These are phyloP conservation scores for Wickerhamiella musiphila DNA, from an alignment of 805 yeast genomes.

Conservation along the genomic window DNA sequence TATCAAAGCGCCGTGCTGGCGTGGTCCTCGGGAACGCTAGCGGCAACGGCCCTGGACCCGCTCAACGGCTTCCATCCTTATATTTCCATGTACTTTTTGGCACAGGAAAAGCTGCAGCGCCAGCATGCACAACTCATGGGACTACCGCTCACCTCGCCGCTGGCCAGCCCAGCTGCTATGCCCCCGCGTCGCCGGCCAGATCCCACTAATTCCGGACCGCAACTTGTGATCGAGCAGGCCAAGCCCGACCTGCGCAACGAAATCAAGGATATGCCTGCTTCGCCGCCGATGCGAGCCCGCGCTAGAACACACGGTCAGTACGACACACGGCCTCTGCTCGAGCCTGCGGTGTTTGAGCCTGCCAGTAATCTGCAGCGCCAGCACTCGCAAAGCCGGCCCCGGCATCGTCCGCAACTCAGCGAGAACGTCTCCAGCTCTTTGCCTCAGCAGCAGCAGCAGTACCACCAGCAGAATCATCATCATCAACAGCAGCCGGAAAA, in stretches of 20 bases:
- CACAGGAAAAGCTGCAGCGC: slow-evolving; percentile 65
- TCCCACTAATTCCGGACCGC: neutral
- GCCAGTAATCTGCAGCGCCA: neutral
- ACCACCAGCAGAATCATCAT: no score
- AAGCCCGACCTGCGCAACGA: neutral
- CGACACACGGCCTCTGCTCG: slow-evolving; percentile 2
- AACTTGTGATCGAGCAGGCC: neutral
- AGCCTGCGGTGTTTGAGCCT: neutral
- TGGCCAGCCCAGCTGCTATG: neutral
- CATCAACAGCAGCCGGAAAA: no score
- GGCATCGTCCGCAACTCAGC: neutral
- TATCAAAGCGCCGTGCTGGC: slow-evolving; percentile 45
- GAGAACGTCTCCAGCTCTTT: neutral
- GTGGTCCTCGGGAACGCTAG: slow-evolving; percentile 27
- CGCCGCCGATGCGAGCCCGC: slow-evolving; percentile 2
- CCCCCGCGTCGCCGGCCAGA: neutral
- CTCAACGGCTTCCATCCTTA: slow-evolving; percentile 78
- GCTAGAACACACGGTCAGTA: slow-evolving; percentile 10
- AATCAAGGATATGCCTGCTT: neutral
- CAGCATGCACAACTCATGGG: slow-evolving; percentile 31
- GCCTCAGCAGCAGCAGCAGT: neutral
- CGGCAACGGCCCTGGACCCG: slow-evolving; percentile 40
- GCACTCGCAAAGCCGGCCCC: slow-evolving; percentile 1
- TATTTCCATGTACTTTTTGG: slow-evolving; percentile 70
- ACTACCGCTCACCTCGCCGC: neutral